Conservation (phyloP, 192 early-diverging fungal species). For the Entrophospora sp. region DNA sequence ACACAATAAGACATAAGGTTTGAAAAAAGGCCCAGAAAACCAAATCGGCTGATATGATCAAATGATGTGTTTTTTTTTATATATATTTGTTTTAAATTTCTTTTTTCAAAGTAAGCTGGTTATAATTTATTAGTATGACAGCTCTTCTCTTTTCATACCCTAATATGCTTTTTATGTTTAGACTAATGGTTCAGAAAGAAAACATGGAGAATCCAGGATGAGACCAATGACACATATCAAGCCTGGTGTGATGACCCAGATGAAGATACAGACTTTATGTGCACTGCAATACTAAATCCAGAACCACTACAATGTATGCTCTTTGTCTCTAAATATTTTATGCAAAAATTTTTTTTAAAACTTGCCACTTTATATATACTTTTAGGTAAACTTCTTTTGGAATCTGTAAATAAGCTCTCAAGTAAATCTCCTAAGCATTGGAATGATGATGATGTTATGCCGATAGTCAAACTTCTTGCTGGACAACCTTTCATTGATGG, state of each 20-base stretch:
- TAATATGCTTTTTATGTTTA: not conserved
- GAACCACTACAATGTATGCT: not conserved
- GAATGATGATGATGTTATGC: conserved; percentile 6
- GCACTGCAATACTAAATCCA: not conserved
- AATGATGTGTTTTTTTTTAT: no score
- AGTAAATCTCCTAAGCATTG: not conserved
- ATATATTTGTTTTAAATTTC: no score
- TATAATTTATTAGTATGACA: not conserved
- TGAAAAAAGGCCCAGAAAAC: no score
- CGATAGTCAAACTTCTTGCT: not conserved
- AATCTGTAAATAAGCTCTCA: not conserved
- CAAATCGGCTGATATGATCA: no score
- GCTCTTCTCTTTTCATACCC: conserved; percentile 4
- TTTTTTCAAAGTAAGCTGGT: no score
- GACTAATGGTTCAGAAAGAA: not conserved
- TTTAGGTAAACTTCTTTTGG: not conserved
- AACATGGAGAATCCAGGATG: not conserved
- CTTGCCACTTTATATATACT: conserved; percentile 6
- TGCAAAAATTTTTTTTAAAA: not conserved
- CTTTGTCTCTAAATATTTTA: not conserved
- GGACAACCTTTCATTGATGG: not conserved
- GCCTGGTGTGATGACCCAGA: not conserved
- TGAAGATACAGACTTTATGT: not conserved
- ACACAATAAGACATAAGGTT: no score
- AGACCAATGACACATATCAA: not conserved